phyloP scores from a whole-genome alignment of 2,329 filamentous ascomycete species.

The Aspergillus hiratsukae region DNA sequence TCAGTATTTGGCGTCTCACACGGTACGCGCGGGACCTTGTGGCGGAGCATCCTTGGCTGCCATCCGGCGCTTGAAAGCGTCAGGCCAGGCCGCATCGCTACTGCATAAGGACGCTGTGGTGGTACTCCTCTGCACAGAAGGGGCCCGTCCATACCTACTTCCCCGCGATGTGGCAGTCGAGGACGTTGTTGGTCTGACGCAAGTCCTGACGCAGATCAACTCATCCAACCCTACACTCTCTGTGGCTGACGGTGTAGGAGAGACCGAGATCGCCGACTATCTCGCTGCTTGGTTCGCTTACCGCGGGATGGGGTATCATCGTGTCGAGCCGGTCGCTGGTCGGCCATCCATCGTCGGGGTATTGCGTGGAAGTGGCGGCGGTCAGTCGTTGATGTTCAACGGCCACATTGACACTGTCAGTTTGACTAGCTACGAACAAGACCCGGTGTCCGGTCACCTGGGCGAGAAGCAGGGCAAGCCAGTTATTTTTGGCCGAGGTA shows the following conservation, averaged over 20 bases:
- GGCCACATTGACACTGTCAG: conserved; percentile 53
- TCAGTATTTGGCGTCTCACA: conserved; percentile 46
- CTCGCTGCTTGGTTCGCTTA: conserved; percentile 50
- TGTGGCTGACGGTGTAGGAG: conserved; percentile 42
- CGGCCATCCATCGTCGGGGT: conserved; percentile 51
- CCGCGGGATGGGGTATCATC: conserved; percentile 48
- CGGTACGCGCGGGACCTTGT: conserved; percentile 57
- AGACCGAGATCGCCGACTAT: conserved; percentile 45
- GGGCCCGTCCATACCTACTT: conserved; percentile 49
- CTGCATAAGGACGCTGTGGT: conserved; percentile 51
- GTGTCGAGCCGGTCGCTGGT: conserved; percentile 44
- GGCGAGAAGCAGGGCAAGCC: conserved; percentile 29
- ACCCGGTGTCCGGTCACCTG: conserved; percentile 43
- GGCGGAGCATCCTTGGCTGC: conserved; percentile 55
- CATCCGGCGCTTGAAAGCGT: conserved; percentile 45
- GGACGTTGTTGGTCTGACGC: conserved; percentile 42
- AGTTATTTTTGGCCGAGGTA: conserved; percentile 44
- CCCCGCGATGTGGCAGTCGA: conserved; percentile 42
- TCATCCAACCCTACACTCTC: conserved; percentile 47
- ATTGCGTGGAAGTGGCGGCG: conserved; percentile 44
- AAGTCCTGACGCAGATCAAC: conserved; percentile 46
- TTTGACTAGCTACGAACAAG: conserved; percentile 43
- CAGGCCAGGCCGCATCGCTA: conserved; percentile 26
- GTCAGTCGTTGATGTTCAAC: conserved; percentile 50
- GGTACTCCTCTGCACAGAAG: conserved; percentile 65